phyloP scores from a whole-genome alignment of 2,329 filamentous ascomycete genomes.

The Hawksworthiomyces lignivorus region DNA sequence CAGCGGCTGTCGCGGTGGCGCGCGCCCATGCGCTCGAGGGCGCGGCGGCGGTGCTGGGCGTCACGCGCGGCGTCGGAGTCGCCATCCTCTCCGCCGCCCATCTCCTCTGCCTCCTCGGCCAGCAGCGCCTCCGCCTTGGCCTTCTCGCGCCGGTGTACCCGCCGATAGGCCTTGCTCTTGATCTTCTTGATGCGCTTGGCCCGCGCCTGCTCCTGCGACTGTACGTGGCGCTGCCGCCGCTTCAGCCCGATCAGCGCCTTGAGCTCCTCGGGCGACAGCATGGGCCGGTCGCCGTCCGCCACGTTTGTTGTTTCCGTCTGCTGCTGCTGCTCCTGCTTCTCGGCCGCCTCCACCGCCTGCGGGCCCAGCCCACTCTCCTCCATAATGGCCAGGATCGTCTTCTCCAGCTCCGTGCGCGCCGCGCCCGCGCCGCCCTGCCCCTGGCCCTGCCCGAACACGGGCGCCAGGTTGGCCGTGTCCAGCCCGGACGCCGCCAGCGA shows the following conservation, averaged over 20 bases:
- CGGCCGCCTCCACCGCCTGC: constrained; percentile 22
- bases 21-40: constrained; percentile 76
- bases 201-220: constrained; percentile 82
- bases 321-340: constrained; percentile 35
- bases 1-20: constrained; percentile 85
- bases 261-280: constrained; percentile 62
- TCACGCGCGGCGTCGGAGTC: constrained; percentile 60
- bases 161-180: constrained; percentile 92
- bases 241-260: constrained; percentile 66
- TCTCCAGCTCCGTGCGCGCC: constrained; percentile 73
- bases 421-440: constrained; percentile 53
- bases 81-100: constrained; percentile 55
- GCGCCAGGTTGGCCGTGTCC: constrained; percentile 42
- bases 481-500: constrained; percentile 55
- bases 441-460: no score
- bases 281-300: constrained; percentile 58
- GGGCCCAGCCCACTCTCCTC: constrained; percentile 73
- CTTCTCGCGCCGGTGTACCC: constrained; percentile 75
- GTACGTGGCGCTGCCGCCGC: constrained; percentile 71
- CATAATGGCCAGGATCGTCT: constrained; percentile 79
- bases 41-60: constrained; percentile 62
- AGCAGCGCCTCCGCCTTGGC: constrained; percentile 46
- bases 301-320: constrained; percentile 54
- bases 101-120: constrained; percentile 42
- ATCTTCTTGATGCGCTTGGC: constrained; percentile 97